Percentiles rank a stretch among this genome's conserved stretches.
These are phyloP conservation scores for Westerdykella sp. DNA, from an alignment of 2,329 filamentous ascomycete genomes.

Conservation along the genomic window DNA sequence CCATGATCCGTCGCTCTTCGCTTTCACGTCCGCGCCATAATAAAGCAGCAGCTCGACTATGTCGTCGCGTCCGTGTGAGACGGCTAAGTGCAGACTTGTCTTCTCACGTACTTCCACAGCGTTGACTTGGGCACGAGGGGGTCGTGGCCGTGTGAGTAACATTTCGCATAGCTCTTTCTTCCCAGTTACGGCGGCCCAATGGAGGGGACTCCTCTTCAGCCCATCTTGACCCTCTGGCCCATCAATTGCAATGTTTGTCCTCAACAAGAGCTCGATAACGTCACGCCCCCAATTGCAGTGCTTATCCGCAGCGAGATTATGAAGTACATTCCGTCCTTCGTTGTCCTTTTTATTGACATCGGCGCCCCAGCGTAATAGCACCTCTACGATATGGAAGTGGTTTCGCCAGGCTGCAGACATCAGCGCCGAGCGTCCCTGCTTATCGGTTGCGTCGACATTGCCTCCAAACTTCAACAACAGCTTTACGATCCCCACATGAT, in stretches of 20 bases:
- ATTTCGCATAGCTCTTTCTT: constrained; percentile 47
- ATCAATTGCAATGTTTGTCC: constrained; percentile 38
- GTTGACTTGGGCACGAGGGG: constrained; percentile 27
- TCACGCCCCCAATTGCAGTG: constrained; percentile 45
- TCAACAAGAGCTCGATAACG: constrained; percentile 39
- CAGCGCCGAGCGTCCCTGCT: constrained; percentile 32
- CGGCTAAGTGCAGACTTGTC: constrained; percentile 33
- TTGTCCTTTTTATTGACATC: constrained; percentile 36
- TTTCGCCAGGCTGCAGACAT: constrained; percentile 36
- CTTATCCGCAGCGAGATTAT: constrained; percentile 37
- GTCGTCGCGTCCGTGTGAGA: constrained; percentile 30
- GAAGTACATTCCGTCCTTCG: constrained; percentile 29
- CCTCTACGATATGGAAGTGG: constrained; percentile 28
- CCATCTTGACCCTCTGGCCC: constrained; percentile 38
- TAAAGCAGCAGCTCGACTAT: constrained; percentile 30
- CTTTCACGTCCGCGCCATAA: constrained; percentile 27
- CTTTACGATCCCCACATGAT: constrained; percentile 25
- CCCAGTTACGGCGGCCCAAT: constrained; percentile 55
- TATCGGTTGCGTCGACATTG: constrained; percentile 30
- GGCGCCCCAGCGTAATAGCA: constrained; percentile 34
- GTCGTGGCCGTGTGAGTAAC: constrained; percentile 35
- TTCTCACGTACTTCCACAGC: constrained; percentile 32
- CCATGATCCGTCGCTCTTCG: constrained; percentile 31
- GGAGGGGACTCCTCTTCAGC: constrained; percentile 48
- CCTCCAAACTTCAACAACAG: constrained; percentile 29